Evolutionary conservation across 2,329 filamentous ascomycete species (phyloP), one percentile per base, ranked within the genome.

Genomic region (Rosellinia necatrix): DNA sequence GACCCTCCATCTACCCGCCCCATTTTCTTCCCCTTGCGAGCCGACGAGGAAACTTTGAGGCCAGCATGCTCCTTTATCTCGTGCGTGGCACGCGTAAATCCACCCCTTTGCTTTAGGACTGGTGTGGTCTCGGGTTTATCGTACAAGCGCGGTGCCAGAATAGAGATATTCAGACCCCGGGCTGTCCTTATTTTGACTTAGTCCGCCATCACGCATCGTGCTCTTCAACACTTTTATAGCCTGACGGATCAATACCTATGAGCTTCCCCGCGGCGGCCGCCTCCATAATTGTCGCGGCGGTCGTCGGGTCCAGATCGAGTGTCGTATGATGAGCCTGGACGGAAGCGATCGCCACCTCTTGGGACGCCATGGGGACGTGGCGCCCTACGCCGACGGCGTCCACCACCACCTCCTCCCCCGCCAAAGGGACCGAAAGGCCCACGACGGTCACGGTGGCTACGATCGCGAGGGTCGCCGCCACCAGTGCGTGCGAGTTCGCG

Each of bases 401-500:
- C 47, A 15, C 62, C 53, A 37, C 64, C 56, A 34, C 61, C 56
- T 19, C 60, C 64, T 3, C 64, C 62, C 25, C 66, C 60, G 58
- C 47, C 55, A 7, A 56, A 56, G 44, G 56, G 58, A 12, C 62
- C 62, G 50, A 57, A 62, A 6, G 51, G 48, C 8, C 35, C 47
- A 40, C 53, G 66, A 66, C 52, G 64, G 67, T 50, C 69, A 19
- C 48, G 48, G 24, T 37, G 49, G 22, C n/a, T 40, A 17, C 48
- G 37, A 24, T 53, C 51, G 25, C 54, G 53, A 44, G 30, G 27
- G 44, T 56, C 49, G 27, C 29, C 41, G 6, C 54, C 53, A 15
- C 53, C 56, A 25, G 32, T 71, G 53, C 66, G 68, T 29, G 75
- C 74, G 8, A 75, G 71, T 17, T 72, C 67, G 43, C 70, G 68